Evolutionary conservation across 139 green algal genomes (phyloP), one percentile per base, ranked within the genome.

Genomic region (Pycnococcus provasolii): DNA sequence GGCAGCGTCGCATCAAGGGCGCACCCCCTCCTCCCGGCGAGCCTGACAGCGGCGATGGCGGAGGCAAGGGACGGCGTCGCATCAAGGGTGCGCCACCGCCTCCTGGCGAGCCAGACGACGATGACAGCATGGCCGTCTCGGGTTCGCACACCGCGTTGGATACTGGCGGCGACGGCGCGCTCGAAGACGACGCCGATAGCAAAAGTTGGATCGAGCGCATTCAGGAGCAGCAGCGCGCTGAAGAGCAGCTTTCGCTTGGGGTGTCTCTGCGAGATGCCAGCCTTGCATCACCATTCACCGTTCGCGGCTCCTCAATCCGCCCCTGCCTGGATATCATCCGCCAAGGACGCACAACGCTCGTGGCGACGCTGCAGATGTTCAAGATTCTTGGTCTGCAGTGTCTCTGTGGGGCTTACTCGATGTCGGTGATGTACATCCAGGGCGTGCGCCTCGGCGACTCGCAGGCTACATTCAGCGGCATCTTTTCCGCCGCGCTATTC

Each of bases 281-380:
- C 70, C 95, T 95, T 86, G 90, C 90, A 2, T 74, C 81, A 3
- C 88, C 90, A 60, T 96, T 96, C 80, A 96, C 90, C 50, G 88
- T 86, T 47, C 93, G 95, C 73, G 77, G 82, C 2, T 46, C 60
- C 40, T 75, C 64, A 39, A 85, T 96, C 9, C 70, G 78, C 70
- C 90, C 90, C 0, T 88, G 83, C 71, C 86, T 87, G 0, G 85
- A 94, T 77, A 89, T 96, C 66, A 79, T 96, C 41, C 87, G 86
- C 76, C 90, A 95, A 81, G 90, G 90, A 37, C 80, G 89, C 58
- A 87, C 81, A 80, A 95, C 90, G 26, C 77, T 96, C 57, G 89
- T 96, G n/a, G 91, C 87, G 4, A 95, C 87, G 6, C 72, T 89
- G 15, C 89, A 98, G 87, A 98, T 98, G 92, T 98, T 98, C 82